Evolutionary conservation across 2,329 filamentous ascomycete genomes (phyloP).

Genomic region (Bertia moriformis): DNA sequence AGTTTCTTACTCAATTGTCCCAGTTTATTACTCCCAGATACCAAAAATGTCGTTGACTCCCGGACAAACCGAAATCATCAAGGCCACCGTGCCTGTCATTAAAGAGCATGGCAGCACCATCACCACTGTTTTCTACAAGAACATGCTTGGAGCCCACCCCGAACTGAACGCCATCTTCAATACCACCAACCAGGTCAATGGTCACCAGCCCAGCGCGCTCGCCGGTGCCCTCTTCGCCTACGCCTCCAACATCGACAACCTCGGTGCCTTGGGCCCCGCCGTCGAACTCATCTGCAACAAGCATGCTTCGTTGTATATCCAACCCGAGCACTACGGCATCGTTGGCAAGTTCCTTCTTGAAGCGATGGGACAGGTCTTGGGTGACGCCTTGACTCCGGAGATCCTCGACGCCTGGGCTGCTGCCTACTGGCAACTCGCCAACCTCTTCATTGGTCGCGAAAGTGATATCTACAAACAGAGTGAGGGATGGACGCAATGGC

Average conservation of each 20-base stretch:
- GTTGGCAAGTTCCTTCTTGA: conserved; percentile 55
- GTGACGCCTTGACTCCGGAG: conserved; percentile 49
- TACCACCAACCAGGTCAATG: conserved; percentile 34
- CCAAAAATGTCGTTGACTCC: conserved; percentile 23
- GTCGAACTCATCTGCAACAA: conserved; percentile 63
- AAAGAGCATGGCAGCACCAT: conserved; percentile 54
- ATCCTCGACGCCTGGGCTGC: conserved; percentile 58
- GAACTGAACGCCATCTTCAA: conserved; percentile 40
- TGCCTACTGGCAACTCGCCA: conserved; percentile 58
- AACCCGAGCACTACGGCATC: conserved; percentile 54
- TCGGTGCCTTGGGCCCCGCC: conserved; percentile 37
- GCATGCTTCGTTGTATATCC: conserved; percentile 58
- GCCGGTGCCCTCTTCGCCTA: conserved; percentile 25
- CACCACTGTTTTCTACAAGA: conserved; percentile 45
- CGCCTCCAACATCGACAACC: conserved; percentile 30
- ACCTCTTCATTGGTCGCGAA: conserved; percentile 57
- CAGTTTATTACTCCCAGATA: too few species aligned
- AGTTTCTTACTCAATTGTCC: too few species aligned
- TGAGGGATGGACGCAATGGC: conserved; percentile 51
- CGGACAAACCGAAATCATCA: conserved; percentile 48
- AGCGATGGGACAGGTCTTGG: conserved; percentile 54
- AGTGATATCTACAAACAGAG: conserved; percentile 41
- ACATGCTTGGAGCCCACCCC: conserved; percentile 32
- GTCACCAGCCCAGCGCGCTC: conserved; percentile 34
- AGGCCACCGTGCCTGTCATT: conserved; percentile 56